Base-by-base conservation (phyloP, 2,329 filamentous ascomycete species). In the Paraphoma chrysanthemicola region DNA sequence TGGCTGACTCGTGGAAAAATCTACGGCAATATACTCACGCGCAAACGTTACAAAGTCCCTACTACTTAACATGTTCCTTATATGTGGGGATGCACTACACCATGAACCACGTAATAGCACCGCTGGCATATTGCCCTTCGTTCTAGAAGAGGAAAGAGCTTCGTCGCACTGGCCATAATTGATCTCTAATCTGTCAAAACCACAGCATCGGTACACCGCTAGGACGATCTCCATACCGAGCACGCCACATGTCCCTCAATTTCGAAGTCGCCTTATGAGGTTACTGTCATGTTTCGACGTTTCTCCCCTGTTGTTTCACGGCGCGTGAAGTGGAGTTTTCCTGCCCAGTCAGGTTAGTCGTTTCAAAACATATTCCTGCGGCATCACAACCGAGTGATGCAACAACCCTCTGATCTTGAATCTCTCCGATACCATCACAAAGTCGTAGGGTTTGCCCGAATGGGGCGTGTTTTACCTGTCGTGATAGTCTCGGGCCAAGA, bases 281-380 rank as follows among this genome's bases (percentile, higher is more conserved):
- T 50, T 59, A 54, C 47, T 33, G 38, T 28, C 41, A 45, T 59
- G 58, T 66, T 67, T 67, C 60, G 53, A 59, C 48, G 41, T 51
- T 44, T 44, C 30, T 48, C 51, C 54, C 51, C 48, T 54, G 44
- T 14, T 57, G 47, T 56, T 48, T 61, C 47, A 48, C 57, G 60
- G 53, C 53, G 55, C 46, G 52, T 50, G 53, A 58, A 52, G 65
- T 63, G 62, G 57, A 60, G 51, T 57, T 50, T 31, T 6, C 30
- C 36, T 46, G 9, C 44, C 49, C 29, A 17, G 51, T 50, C 31
- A 23, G 53, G 56, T 51, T 66, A 62, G 56, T 48, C 9, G 60
- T 62, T 60, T 63, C 60, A 60, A 23, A 64, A 60, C 51, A 56
- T 54, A 57, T 58, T 57, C 50, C 53, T 57, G 31, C 48, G 45